These are phyloP conservation scores for Saccharomyces uvarum DNA, from an alignment of 1,139 yeast genomes.

Conservation along the genomic window DNA sequence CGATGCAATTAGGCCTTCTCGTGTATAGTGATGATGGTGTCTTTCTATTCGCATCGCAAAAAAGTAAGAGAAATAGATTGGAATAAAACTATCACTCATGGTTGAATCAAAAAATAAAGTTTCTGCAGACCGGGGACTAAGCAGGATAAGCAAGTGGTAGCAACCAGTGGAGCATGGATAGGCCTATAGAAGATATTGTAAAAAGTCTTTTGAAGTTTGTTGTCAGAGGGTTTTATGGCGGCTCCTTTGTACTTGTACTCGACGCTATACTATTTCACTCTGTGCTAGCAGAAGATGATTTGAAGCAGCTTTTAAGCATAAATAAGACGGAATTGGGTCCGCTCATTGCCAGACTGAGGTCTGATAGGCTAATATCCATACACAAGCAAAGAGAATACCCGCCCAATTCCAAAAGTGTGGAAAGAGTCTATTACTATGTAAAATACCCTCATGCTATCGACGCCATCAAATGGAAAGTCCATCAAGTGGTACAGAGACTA, in stretches of 20 bases:
- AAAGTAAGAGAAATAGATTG: too few relatives aligned
- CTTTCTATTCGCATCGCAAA: too few relatives aligned
- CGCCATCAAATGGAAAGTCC: constrained; percentile 93
- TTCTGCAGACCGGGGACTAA: neutral
- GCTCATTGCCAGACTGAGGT: constrained; percentile 70
- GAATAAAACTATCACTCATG: neutral
- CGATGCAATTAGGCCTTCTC: too few relatives aligned
- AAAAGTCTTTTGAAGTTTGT: constrained; percentile 45
- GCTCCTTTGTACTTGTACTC: constrained; percentile 72
- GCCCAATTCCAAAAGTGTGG: constrained; percentile 57
- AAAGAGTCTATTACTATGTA: constrained; percentile 77
- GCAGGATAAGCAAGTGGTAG: neutral
- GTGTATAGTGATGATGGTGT: neutral
- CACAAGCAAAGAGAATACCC: constrained; percentile 82
- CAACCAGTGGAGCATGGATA: constrained; percentile 23
- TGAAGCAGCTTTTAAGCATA: constrained; percentile 70
- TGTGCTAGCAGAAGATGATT: constrained; percentile 89
- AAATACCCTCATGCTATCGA: constrained; percentile 92
- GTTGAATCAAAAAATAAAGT: neutral
- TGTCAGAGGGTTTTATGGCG: constrained; percentile 78
- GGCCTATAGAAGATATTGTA: constrained; percentile 32
- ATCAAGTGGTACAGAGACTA: constrained; percentile 67
- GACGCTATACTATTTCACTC: constrained; percentile 90
- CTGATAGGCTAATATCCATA: constrained; percentile 62
- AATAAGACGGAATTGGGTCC: constrained; percentile 82